A percentile compares a stretch with the other conserved stretches of the same genome.
phyloP scores from a whole-genome alignment of 768 basidiomycete genomes.

The Multifurca ochricompacta region DNA sequence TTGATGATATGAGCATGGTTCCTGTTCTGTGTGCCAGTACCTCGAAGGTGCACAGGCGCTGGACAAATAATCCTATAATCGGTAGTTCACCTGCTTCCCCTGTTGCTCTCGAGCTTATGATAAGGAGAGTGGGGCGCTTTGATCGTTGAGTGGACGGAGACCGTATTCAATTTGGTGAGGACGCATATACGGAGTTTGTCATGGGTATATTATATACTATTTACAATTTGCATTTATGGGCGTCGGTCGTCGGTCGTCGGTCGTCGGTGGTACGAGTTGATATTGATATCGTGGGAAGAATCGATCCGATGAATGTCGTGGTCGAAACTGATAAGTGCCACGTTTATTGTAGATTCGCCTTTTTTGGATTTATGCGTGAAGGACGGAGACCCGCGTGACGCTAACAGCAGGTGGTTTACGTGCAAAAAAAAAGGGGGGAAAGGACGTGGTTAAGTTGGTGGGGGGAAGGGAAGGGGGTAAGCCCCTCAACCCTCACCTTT shows the following conservation, averaged over 20 bases:
- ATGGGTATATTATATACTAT: neutral
- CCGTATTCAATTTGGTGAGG: no score
- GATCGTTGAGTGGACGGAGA: neutral
- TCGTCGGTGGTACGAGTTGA: neutral
- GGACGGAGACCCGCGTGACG: conserved; percentile 15
- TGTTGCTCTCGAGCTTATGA: neutral
- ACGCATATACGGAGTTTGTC: neutral
- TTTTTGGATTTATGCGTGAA: conserved; percentile 15
- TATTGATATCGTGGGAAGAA: conserved; percentile 15
- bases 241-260: neutral
- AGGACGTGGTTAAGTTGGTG: neutral
- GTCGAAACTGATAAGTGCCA: conserved; percentile 10
- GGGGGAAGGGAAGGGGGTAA: no score
- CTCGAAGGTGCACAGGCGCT: neutral
- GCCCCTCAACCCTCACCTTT: no score
- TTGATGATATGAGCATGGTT: conserved; percentile 1
- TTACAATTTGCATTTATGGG: no score
- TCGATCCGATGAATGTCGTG: conserved; percentile 5
- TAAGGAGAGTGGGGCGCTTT: neutral
- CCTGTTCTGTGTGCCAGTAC: conserved; percentile 1
- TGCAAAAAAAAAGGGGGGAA: conserved; percentile 13
- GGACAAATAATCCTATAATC: neutral
- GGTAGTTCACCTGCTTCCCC: neutral
- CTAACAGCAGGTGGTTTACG: conserved; percentile 17
- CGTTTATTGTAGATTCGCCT: conserved; percentile 9